Percentiles rank a stretch among this genome's conserved stretches.
phyloP scores from a whole-genome alignment of 2,329 filamentous ascomycete genomes.

The Torrubiellomyces zombiae region DNA sequence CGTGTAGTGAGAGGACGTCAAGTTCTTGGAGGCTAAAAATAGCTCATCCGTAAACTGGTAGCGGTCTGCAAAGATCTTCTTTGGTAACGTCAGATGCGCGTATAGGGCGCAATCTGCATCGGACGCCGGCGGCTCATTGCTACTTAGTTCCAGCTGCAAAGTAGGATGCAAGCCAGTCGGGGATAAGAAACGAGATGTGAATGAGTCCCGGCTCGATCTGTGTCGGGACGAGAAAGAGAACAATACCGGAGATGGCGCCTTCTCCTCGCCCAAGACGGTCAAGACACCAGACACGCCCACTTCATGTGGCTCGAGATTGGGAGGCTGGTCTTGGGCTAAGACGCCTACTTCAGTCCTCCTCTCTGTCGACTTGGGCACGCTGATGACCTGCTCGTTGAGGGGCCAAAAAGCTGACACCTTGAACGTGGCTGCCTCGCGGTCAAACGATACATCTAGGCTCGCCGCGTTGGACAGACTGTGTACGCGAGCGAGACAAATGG shows the following conservation, averaged over 20 bases:
- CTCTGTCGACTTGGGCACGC: constrained; percentile 20
- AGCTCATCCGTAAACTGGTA: constrained; percentile 67
- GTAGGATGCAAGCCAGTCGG: constrained; percentile 77
- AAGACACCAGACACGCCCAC: constrained; percentile 64
- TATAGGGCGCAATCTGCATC: constrained; percentile 54
- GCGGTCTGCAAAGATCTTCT: constrained; percentile 66
- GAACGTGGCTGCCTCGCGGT: constrained; percentile 47
- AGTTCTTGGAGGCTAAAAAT: constrained; percentile 67
- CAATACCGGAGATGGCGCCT: constrained; percentile 54
- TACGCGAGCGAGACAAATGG: constrained; percentile 32
- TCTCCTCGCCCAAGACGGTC: constrained; percentile 60
- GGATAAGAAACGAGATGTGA: constrained; percentile 44
- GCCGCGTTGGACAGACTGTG: constrained; percentile 32
- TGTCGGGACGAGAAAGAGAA: constrained; percentile 79
- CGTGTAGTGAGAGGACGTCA: constrained; percentile 49
- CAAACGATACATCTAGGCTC: constrained; percentile 63
- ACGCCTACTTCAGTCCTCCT: constrained; percentile 68
- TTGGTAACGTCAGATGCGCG: constrained; percentile 69
- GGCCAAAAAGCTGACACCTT: constrained; percentile 51
- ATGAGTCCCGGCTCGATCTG: constrained; percentile 38
- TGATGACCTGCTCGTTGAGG: constrained; percentile 22
- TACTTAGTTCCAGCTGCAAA: constrained; percentile 48
- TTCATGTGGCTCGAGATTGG: constrained; percentile 49
- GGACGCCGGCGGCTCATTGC: constrained; percentile 29
- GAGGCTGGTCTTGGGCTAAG: constrained; percentile 45